These are phyloP conservation scores for Phlyctochytrium bullatum DNA, from an alignment of 192 early-diverging fungal genomes.

Conservation along the genomic window DNA sequence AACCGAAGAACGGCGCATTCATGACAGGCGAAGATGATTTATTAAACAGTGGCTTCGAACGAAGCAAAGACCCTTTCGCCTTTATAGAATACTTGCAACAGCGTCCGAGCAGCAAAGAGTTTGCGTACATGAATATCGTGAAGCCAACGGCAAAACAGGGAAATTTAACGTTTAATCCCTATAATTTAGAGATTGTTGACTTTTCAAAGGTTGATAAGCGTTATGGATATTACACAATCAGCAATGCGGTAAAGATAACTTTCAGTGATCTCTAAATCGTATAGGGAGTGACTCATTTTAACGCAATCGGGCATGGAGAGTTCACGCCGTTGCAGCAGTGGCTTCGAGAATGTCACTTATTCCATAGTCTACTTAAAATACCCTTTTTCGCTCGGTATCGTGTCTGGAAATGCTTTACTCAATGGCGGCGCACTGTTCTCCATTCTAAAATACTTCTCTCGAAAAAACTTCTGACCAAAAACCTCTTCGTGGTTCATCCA, in stretches of 20 bases:
- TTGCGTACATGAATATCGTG: constrained; percentile 45
- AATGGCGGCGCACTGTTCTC: constrained; percentile 39
- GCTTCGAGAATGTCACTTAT: constrained; percentile 41
- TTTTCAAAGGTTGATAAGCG: constrained; percentile 31
- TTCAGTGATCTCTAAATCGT: not conserved
- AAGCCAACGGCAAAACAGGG: constrained; percentile 13
- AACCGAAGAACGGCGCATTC: too few relatives aligned
- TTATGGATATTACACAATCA: constrained; percentile 41
- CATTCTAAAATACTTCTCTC: constrained; percentile 38
- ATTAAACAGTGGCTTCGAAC: not conserved
- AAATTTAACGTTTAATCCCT: constrained; percentile 40
- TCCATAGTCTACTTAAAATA: constrained; percentile 40
- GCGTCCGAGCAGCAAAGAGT: constrained; percentile 40
- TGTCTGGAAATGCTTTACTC: constrained; percentile 43
- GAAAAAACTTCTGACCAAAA: constrained; percentile 26
- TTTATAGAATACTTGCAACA: constrained; percentile 43
- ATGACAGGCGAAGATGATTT: not conserved
- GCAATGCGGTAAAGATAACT: constrained; percentile 26
- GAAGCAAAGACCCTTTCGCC: constrained; percentile 30
- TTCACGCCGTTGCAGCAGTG: constrained; percentile 47
- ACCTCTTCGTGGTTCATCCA: constrained; percentile 34
- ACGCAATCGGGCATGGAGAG: constrained; percentile 23
- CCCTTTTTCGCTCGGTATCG: constrained; percentile 45
- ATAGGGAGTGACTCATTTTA: constrained; percentile 42
- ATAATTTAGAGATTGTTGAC: constrained; percentile 39